phyloP scores from a whole-genome alignment of 768 basidiomycete genomes.

The Cyclocybe aegerita region DNA sequence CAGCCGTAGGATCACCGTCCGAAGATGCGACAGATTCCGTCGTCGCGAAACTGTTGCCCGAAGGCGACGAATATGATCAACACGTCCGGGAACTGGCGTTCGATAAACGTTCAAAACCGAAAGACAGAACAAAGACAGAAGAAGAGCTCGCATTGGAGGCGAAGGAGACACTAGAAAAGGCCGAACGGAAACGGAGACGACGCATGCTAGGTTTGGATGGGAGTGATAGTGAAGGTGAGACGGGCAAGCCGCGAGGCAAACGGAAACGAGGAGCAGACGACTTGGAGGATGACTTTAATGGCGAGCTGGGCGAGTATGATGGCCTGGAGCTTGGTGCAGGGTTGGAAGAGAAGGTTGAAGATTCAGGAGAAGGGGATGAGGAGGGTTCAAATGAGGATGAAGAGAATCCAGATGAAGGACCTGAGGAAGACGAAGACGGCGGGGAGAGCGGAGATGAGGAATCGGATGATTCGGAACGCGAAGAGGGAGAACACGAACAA shows the following conservation, averaged over 20 bases:
- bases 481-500: constrained; percentile 45
- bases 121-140: constrained; percentile 94
- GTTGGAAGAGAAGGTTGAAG: constrained; percentile 29
- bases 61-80: constrained; percentile 82
- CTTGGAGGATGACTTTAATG: constrained; percentile 82
- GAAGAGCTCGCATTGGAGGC: constrained; percentile 90
- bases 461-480: constrained; percentile 34
- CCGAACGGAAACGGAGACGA: constrained; percentile 72
- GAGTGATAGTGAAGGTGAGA: constrained; percentile 60
- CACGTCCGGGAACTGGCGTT: constrained; percentile 91
- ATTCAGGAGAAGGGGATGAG: constrained; percentile 35
- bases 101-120: constrained; percentile 90
- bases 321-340: constrained; percentile 40
- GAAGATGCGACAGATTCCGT: constrained; percentile 14
- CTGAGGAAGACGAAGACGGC: constrained; percentile 43
- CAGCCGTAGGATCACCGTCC: constrained; percentile 11
- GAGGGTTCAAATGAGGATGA: constrained; percentile 33
- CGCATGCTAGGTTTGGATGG: constrained; percentile 86
- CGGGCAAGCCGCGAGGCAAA: constrained; percentile 36
- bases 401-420: constrained; percentile 30
- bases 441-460: constrained; percentile 29
- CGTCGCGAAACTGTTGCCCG: constrained; percentile 21
- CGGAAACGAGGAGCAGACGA: constrained; percentile 78
- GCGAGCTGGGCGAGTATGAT: constrained; percentile 41
- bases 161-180: constrained; percentile 82